Base-by-base conservation (phyloP, 768 basidiomycete species). In the Suillus subluteus region DNA sequence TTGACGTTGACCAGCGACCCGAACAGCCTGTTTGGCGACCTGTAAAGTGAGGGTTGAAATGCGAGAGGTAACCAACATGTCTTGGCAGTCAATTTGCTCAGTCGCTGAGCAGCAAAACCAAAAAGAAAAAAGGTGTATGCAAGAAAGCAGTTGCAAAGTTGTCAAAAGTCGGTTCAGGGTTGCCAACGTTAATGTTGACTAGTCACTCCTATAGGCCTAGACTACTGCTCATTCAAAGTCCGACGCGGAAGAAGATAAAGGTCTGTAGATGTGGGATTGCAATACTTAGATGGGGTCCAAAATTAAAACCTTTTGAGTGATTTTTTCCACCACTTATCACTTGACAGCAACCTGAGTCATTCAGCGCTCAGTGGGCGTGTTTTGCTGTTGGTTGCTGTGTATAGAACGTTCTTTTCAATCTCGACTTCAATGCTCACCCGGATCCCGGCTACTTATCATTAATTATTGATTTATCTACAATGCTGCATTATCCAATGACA, bases 1-100 rank as follows among this genome's bases (percentile, higher is more conserved):
- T 65, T 84, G 84, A 59, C 77, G 74, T 23, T 73, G 69, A 54
- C 79, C 73, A 50, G 85, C 84, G 56, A 87, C 80, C 65, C 84
- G 73, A 32, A 84, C 74, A 54, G 84, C 84, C 65, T 84, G 85
- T 50, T 80, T 79, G 21, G 81, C 82, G 23, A 74, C 43, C 43
- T 77, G 71, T 61, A 70, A 71, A 40, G 71, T 65, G 18, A 74
- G 65, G 43, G 55, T 44, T 59, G 65, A 71, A 55, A 71, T 69
- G 65, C 78, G 78, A 63, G 67, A 69, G 52, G 70, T 56, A 38
- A 76, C 73, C 70, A 80, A 65, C 81, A 82, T 78, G 63, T 71
- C 23, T 65, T 21, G 59, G 15, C 30, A 32, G 63, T 65, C 13
- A 41, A 48, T 35, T n/a, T 18, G 41, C 6, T 23, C 46, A 54